Percentiles rank a stretch among this genome's conserved stretches.
These are phyloP conservation scores for Coleophoma cylindrospora DNA, from an alignment of 2,329 filamentous ascomycete genomes.

Conservation along the genomic window DNA sequence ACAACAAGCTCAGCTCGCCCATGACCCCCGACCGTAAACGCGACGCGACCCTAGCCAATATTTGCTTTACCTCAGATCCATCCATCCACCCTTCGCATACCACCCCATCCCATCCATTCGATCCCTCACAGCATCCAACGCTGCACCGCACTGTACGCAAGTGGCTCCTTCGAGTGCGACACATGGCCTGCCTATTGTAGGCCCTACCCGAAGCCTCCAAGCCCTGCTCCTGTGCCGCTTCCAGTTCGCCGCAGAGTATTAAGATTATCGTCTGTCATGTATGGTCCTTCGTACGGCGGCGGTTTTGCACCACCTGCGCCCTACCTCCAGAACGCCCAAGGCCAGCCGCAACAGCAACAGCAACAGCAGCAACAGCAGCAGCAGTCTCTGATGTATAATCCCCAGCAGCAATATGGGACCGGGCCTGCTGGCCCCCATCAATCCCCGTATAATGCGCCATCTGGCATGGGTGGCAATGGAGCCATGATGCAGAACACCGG, in stretches of 20 bases:
- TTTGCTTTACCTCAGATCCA: not conserved
- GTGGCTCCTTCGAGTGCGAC: not conserved
- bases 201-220: not conserved
- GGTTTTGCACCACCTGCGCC: slow-evolving; percentile 9
- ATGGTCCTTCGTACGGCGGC: slow-evolving; percentile 19
- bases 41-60: not conserved
- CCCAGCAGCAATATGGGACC: slow-evolving; percentile 18
- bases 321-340: slow-evolving; percentile 11
- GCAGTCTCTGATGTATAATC: slow-evolving; percentile 54
- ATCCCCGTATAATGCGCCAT: slow-evolving; percentile 1
- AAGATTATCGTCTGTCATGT: slow-evolving; percentile 11
- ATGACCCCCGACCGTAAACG: not conserved
- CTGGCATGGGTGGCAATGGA: slow-evolving; percentile 22
- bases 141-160: not conserved
- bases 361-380: slow-evolving; percentile 19
- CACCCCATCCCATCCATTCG: not conserved
- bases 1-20: too few relatives aligned
- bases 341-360: slow-evolving; percentile 14
- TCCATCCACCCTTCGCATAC: too few relatives aligned
- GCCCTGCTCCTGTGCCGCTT: not conserved
- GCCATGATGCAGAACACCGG: slow-evolving; percentile 53
- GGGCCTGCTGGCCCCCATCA: slow-evolving; percentile 8
- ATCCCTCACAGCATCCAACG: not conserved
- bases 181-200: slow-evolving; percentile 1
- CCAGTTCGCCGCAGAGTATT: not conserved